Base-by-base conservation (phyloP, 2,329 filamentous ascomycete genomes). In the Magnaporthiopsis rhizophila region DNA sequence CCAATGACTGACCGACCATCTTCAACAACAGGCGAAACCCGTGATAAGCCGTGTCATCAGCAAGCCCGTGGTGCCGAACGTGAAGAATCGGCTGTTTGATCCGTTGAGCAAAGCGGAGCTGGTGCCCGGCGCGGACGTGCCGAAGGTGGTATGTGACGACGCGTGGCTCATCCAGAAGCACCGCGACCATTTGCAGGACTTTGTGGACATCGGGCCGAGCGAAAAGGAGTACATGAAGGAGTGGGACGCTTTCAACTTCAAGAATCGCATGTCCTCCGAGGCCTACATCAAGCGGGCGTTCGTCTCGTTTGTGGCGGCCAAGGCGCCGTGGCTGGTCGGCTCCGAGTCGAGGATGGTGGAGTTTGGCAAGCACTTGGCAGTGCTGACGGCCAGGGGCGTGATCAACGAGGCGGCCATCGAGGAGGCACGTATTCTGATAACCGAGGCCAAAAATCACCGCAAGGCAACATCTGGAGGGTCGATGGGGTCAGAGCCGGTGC, bases 161-260 rank as follows among this genome's bases (percentile, higher is more conserved):
- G 74, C 75, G 28, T 86, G 84, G 84, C 76, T 86, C 9, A 77
- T 84, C 36, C 83, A 85, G 66, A 86, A 86, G 72, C 84, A 86
- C 65, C 79, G 81, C 9, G 82, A 86, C 65, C 81, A 80, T 63
- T 80, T 86, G 64, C 76, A 78, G 34, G 84, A 86, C 66, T 86
- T 84, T 69, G 81, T 79, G 11, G 84, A 86, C 67, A 78, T 86
- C 32, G 80, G 80, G 15, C 70, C 75, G 3, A 74, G 78, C 21
- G 84, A 87, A 69, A 84, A 83, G 70, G 83, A 86, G 66, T 86
- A 83, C 65, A 83, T 86, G 64, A 77, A 79, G 68, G 80, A 83
- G 67, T 87, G 84, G 84, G 83, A 86, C 66, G 76, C 79, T 1
- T 85, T 82, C 68, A 80, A 85, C 60, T 77, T 83, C 11, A 75